A percentile compares a stretch with the other conserved stretches of the same genome.
These are phyloP conservation scores for Mallotus japonicus DNA, from an alignment of 441 rosid genomes.

Conservation along the genomic window DNA sequence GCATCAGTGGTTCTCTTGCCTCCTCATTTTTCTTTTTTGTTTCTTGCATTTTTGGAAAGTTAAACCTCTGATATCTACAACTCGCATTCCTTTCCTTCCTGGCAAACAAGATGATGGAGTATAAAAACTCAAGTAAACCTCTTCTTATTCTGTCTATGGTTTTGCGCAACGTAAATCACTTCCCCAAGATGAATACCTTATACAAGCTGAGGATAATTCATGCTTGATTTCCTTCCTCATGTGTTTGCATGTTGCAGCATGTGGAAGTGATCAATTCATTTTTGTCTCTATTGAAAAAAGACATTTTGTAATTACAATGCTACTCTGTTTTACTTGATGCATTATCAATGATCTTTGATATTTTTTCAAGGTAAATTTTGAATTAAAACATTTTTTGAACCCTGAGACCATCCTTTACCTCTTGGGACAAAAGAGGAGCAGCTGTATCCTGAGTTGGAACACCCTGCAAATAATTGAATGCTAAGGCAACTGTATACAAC, in stretches of 20 bases:
- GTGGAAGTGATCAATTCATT: background rate
- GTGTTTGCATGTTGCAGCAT: background rate
- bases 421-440: background rate
- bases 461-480: too few relatives aligned
- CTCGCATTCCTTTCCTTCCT: background rate
- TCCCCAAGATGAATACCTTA: background rate
- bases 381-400: background rate
- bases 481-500: too few relatives aligned
- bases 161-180: conserved; percentile 5
- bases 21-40: background rate
- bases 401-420: background rate
- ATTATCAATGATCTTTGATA: too few relatives aligned
- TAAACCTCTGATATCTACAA: background rate
- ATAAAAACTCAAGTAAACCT: background rate
- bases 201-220: background rate
- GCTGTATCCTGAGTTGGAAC: too few relatives aligned
- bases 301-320: background rate
- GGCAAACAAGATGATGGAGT: background rate
- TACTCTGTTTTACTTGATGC: background rate
- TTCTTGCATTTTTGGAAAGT: conserved; percentile 5
- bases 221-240: background rate
- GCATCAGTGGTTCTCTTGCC: background rate
- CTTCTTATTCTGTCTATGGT: background rate
- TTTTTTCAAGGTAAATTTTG: background rate
- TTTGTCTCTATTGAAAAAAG: background rate